Percentiles rank a stretch among this genome's conserved stretches.
Conservation (phyloP, 306 rosid genomes). For the Prunus mira region DNA sequence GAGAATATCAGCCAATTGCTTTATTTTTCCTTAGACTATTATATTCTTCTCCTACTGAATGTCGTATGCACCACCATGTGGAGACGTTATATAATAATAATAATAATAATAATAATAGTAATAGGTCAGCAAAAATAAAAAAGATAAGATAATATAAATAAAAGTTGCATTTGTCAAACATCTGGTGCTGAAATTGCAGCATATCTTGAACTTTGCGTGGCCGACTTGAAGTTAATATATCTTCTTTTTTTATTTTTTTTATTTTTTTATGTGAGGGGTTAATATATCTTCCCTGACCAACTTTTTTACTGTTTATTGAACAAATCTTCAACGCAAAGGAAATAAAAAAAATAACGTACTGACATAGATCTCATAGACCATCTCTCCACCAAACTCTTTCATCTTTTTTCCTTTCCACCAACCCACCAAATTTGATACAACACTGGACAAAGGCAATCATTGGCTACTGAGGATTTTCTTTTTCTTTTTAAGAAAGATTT, state of each 20-base stretch:
- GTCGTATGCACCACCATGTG: not conserved
- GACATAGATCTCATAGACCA: not conserved
- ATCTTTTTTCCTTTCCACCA: not conserved
- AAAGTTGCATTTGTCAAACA: constrained; percentile 4
- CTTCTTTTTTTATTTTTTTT: not conserved
- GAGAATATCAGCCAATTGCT: no score
- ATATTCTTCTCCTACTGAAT: not conserved
- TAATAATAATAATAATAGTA: not conserved
- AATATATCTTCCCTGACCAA: constrained; percentile 1
- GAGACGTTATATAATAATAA: not conserved
- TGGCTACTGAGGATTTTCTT: not conserved
- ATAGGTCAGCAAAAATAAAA: not conserved
- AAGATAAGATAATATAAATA: not conserved
- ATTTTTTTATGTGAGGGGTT: not conserved
- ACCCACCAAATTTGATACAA: constrained; percentile 11
- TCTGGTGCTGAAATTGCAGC: not conserved
- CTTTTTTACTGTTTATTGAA: not conserved
- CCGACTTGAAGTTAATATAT: not conserved
- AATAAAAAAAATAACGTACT: not conserved
- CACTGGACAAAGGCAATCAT: not conserved
- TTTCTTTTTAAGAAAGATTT: not conserved
- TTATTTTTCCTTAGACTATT: no score
- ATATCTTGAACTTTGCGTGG: constrained; percentile 5
- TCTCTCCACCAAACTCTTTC: constrained; percentile 32
- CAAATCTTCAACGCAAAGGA: constrained; percentile 37